Conservation (phyloP, 805 yeast species). For the Zygoascus ofunaensis region DNA sequence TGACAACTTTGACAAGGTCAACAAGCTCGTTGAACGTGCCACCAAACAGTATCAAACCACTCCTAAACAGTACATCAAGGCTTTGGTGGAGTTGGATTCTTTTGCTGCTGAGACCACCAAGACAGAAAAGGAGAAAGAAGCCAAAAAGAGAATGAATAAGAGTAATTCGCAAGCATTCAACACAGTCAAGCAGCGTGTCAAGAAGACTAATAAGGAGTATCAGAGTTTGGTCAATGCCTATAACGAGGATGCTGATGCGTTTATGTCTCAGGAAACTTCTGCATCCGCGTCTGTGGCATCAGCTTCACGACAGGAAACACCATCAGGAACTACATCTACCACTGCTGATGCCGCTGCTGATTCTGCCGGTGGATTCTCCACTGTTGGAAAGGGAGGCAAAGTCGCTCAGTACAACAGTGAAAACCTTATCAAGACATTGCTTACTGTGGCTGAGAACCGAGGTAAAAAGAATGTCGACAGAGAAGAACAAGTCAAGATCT, state of each 20-base stretch:
- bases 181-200: constrained; percentile 78
- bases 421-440: constrained; percentile 61
- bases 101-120: constrained; percentile 44
- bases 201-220: constrained; percentile 66
- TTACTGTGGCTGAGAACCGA: constrained; percentile 73
- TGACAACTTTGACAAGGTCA: constrained; percentile 66
- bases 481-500: constrained; percentile 59
- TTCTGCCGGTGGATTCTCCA: constrained; percentile 31
- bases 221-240: constrained; percentile 49
- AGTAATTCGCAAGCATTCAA: constrained; percentile 79
- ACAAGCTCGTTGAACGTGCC: constrained; percentile 56
- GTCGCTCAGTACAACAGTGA: constrained; percentile 29
- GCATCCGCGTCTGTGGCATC: constrained; percentile 15
- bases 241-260: constrained; percentile 64
- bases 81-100: constrained; percentile 65
- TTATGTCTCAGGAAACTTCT: constrained; percentile 33
- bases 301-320: constrained; percentile 25
- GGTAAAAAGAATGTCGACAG: constrained; percentile 93
- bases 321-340: constrained; percentile 26
- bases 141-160: constrained; percentile 69
- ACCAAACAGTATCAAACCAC: constrained; percentile 66
- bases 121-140: constrained; percentile 44
- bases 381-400: constrained; percentile 34
- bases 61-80: constrained; percentile 63
- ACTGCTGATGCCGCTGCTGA: constrained; percentile 28